A percentile compares a stretch with the other conserved stretches of the same genome.
Conservation (phyloP, 2,329 filamentous ascomycete species). For the Trichophyton verrucosum region DNA sequence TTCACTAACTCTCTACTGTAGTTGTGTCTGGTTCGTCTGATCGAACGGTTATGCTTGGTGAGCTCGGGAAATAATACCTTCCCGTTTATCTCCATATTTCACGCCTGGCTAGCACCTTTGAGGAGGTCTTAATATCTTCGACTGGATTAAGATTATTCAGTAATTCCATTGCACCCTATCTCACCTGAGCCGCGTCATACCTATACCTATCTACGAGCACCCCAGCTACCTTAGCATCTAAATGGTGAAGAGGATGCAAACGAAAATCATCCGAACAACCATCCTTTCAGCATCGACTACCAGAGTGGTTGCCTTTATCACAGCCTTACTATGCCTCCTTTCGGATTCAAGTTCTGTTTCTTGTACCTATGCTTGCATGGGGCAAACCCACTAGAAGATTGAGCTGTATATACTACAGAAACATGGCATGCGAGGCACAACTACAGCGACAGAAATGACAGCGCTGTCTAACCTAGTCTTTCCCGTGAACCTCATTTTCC, state of each 20-base stretch:
- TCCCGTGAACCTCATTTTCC: not conserved
- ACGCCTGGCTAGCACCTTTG: not conserved
- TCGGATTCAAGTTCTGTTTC: not conserved
- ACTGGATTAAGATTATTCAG: not conserved
- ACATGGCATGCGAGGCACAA: not conserved
- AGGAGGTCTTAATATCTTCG: not conserved
- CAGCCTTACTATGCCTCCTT: not conserved
- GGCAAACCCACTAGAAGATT: not conserved
- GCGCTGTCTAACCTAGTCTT: not conserved
- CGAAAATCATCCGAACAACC: too few relatives aligned
- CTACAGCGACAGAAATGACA: not conserved
- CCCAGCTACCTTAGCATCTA: too few relatives aligned
- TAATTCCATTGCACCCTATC: not conserved
- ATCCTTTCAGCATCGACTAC: too few relatives aligned
- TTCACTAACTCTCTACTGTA: constrained; percentile 25
- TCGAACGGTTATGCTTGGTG: constrained; percentile 69
- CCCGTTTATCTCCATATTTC: not conserved
- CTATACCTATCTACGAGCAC: too few relatives aligned
- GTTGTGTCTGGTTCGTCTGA: constrained; percentile 87
- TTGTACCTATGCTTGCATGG: not conserved
- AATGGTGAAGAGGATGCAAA: too few relatives aligned
- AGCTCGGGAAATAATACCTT: constrained; percentile 54
- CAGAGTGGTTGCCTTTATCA: not conserved
- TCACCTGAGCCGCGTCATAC: too few relatives aligned
- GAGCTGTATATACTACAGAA: not conserved